Percentiles rank a stretch among this genome's conserved stretches.
These are phyloP conservation scores for Obelidium mucronatum DNA, from an alignment of 192 early-diverging fungal species.

Conservation along the genomic window DNA sequence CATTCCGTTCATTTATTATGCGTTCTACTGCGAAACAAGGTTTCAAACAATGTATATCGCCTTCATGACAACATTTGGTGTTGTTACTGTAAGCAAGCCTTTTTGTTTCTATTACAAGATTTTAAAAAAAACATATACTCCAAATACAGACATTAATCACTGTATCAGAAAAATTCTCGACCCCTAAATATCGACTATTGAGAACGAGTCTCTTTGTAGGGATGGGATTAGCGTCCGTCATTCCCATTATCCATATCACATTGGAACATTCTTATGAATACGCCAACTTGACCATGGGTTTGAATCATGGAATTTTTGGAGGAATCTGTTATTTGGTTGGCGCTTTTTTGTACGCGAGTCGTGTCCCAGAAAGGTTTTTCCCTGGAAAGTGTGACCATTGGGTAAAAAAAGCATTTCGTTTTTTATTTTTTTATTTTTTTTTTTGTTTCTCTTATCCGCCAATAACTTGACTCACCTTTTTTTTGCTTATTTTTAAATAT, in stretches of 20 bases:
- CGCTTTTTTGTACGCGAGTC: constrained; percentile 83
- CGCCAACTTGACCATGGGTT: constrained; percentile 49
- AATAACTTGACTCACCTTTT: no score
- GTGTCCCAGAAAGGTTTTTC: constrained; percentile 85
- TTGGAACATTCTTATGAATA: constrained; percentile 37
- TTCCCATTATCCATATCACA: constrained; percentile 73
- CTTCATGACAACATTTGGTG: constrained; percentile 69
- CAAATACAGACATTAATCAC: constrained; percentile 51
- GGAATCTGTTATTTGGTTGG: constrained; percentile 81
- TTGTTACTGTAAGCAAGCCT: constrained; percentile 56
- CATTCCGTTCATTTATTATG: constrained; percentile 56
- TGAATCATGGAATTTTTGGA: constrained; percentile 74
- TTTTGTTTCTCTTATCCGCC: background rate
- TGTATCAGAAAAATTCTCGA: constrained; percentile 71
- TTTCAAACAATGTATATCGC: constrained; percentile 63
- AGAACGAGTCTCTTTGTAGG: constrained; percentile 81
- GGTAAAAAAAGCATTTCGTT: constrained; percentile 40
- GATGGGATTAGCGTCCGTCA: constrained; percentile 76
- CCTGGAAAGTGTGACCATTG: constrained; percentile 86
- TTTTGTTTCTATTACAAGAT: background rate
- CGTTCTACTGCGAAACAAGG: constrained; percentile 69
- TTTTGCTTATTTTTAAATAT: background rate
- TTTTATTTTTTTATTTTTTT: background rate
- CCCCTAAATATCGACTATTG: constrained; percentile 78
- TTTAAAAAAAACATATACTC: background rate